Conservation (phyloP, 2,329 filamentous ascomycete species). For the Paecilomyces fulvus region DNA sequence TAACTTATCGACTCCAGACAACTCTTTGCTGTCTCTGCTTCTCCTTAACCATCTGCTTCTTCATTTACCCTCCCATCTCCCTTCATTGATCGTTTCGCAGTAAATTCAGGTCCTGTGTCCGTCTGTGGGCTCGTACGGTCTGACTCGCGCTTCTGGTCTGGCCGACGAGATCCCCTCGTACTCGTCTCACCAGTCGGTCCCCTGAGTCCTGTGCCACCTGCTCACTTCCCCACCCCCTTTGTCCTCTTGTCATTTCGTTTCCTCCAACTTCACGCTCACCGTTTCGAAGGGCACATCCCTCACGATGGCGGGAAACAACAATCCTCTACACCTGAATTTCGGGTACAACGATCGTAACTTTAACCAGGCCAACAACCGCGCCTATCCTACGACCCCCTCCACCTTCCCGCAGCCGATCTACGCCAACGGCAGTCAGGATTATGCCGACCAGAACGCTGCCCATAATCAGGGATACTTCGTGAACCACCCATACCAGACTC, state of each 20-base stretch:
- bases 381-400: constrained; percentile 82
- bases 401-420: constrained; percentile 91
- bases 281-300: constrained; percentile 32
- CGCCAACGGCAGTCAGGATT: constrained; percentile 52
- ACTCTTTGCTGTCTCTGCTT: background rate
- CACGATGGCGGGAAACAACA: constrained; percentile 54
- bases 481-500: constrained; percentile 50
- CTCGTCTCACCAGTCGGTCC: background rate
- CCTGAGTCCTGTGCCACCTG: background rate
- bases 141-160: constrained; percentile 1
- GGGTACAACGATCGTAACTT: constrained; percentile 56
- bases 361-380: constrained; percentile 55
- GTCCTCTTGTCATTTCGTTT: constrained; percentile 5
- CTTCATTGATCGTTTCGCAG: background rate
- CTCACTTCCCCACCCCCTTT: constrained; percentile 4
- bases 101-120: background rate
- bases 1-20: background rate
- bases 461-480: constrained; percentile 51
- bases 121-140: background rate
- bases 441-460: constrained; percentile 43
- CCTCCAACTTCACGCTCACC: constrained; percentile 2
- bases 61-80: background rate
- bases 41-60: background rate
- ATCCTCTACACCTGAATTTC: constrained; percentile 40
- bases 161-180: background rate